These are phyloP conservation scores for Nitzschia palea DNA, from an alignment of 108 stramenopile genomes.

Conservation along the genomic window DNA sequence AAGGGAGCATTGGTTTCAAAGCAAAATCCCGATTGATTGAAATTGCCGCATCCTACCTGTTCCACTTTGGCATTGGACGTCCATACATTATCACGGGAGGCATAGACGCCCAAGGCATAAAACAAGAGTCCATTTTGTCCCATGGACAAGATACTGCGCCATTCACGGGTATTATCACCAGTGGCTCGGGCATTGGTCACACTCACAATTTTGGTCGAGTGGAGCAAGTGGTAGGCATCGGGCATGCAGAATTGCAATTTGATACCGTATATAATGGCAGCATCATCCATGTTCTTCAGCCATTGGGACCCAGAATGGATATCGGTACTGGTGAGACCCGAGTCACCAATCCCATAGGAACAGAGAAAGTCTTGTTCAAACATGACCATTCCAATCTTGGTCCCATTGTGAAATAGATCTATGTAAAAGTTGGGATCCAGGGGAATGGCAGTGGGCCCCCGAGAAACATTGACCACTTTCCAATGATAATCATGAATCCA, in stretches of 20 bases:
- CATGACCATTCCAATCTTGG: slow-evolving; percentile 9
- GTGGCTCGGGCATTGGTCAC: slow-evolving; percentile 21
- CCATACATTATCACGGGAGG: slow-evolving; percentile 22
- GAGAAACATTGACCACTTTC: neutral
- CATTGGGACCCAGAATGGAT: slow-evolving; percentile 5
- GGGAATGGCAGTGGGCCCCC: slow-evolving; percentile 8
- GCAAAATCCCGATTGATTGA: slow-evolving; percentile 1
- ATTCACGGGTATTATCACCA: slow-evolving; percentile 7
- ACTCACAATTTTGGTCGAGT: neutral
- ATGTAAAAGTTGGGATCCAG: slow-evolving; percentile 20
- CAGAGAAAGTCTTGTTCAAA: slow-evolving; percentile 31
- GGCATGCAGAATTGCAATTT: slow-evolving; percentile 24
- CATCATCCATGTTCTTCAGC: slow-evolving; percentile 12
- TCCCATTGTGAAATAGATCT: slow-evolving; percentile 22
- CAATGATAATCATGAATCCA: slow-evolving; percentile 11
- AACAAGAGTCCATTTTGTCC: slow-evolving; percentile 16
- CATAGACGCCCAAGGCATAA: slow-evolving; percentile 11
- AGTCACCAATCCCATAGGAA: slow-evolving; percentile 7
- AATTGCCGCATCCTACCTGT: slow-evolving; percentile 16
- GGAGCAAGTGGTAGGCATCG: slow-evolving; percentile 7
- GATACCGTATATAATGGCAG: neutral
- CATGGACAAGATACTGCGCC: slow-evolving; percentile 9
- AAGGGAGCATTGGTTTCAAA: slow-evolving; percentile 16
- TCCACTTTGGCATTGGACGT: slow-evolving; percentile 2
- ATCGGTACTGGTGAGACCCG: slow-evolving; percentile 15